Conservation (phyloP, 1,284 basidiomycete species). For the Rhodotorula sp. region DNA sequence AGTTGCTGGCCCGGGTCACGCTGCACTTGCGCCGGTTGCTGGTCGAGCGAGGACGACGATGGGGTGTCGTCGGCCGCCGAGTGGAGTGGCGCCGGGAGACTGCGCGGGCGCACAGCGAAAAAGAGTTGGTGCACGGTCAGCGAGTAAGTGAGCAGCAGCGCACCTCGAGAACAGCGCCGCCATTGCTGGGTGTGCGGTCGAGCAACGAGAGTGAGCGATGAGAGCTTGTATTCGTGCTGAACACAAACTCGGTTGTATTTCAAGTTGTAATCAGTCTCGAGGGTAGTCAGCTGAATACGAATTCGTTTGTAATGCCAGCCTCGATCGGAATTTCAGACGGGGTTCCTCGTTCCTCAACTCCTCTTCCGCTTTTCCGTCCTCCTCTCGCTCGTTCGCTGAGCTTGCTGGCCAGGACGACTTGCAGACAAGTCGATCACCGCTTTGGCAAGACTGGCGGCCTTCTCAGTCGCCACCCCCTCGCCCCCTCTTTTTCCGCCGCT, state of each 20-base stretch:
- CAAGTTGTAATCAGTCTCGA: no score
- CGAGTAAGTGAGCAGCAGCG: not conserved
- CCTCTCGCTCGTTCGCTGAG: no score
- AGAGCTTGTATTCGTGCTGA: not conserved
- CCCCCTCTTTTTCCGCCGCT: not conserved
- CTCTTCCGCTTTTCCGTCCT: no score
- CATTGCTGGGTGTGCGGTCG: slow-evolving; percentile 4
- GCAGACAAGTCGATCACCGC: not conserved
- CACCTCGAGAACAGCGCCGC: slow-evolving; percentile 30
- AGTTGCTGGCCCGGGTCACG: slow-evolving; percentile 49
- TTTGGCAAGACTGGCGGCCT: not conserved
- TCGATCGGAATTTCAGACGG: no score
- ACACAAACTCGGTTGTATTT: no score
- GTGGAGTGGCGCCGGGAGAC: slow-evolving; percentile 66
- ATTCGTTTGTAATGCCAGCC: no score
- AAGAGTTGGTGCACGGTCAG: not conserved
- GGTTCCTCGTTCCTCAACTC: no score
- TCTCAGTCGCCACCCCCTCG: not conserved
- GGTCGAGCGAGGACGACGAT: slow-evolving; percentile 1
- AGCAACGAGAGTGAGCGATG: not conserved
- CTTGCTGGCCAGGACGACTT: no score
- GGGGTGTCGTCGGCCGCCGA: slow-evolving; percentile 58
- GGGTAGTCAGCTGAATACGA: no score
- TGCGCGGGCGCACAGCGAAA: not conserved
- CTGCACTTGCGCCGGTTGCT: not conserved